Conservation (phyloP, 768 basidiomycete genomes). For the Lentinula lateritia region DNA sequence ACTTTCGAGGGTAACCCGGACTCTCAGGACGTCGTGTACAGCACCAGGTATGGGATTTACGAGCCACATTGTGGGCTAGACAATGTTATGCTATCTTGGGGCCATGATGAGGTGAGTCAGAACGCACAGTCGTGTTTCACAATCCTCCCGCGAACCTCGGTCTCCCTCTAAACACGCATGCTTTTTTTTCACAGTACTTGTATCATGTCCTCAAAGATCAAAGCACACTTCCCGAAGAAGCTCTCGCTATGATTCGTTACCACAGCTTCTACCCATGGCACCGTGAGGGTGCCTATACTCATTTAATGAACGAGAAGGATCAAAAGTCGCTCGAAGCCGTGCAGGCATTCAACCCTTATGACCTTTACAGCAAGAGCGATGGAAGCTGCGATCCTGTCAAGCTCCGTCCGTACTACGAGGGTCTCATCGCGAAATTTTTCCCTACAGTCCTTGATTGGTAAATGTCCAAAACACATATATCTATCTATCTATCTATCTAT, state of each 20-base stretch:
- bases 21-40: conserved; percentile 55
- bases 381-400: conserved; percentile 53
- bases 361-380: conserved; percentile 89
- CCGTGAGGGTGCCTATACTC: conserved; percentile 77
- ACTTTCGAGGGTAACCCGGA: conserved; percentile 77
- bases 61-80: conserved; percentile 75
- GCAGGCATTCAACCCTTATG: conserved; percentile 88
- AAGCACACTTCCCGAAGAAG: conserved; percentile 73
- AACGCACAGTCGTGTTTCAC: conserved; percentile 6
- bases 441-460: conserved; percentile 79
- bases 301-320: conserved; percentile 75
- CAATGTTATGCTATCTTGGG: conserved; percentile 87
- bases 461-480: neutral
- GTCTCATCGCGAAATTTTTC: conserved; percentile 82
- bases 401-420: conserved; percentile 79
- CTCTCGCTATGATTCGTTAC: conserved; percentile 87
- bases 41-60: conserved; percentile 72
- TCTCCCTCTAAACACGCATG: neutral
- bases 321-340: conserved; percentile 62
- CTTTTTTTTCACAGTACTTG: conserved; percentile 50
- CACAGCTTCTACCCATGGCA: conserved; percentile 94
- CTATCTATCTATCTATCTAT: too few relatives aligned
- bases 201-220: conserved; percentile 83
- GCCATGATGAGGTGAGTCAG: conserved; percentile 78
- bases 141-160: neutral